phyloP scores from a whole-genome alignment of 2,329 filamentous ascomycete genomes.

The Harringtonia aguacate region DNA sequence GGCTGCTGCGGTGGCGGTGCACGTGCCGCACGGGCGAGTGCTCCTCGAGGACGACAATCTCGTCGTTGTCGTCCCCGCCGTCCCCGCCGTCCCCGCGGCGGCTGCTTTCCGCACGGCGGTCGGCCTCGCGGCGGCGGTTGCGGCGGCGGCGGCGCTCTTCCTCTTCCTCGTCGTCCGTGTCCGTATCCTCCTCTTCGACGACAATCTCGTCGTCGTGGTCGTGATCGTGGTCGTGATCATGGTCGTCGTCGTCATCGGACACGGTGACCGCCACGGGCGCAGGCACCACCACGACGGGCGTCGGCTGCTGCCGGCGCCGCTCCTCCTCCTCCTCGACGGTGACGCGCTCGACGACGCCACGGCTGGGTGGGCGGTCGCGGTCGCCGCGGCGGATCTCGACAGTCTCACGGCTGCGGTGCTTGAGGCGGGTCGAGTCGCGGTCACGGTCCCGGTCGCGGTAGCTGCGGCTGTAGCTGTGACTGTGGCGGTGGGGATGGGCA shows the following conservation, averaged over 20 bases:
- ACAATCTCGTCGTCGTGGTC: not conserved
- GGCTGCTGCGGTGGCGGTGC: slow-evolving; percentile 14
- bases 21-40: slow-evolving; percentile 15
- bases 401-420: not conserved
- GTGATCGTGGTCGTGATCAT: too few species aligned
- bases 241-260: not conserved
- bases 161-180: not conserved
- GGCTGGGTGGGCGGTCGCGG: not conserved
- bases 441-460: not conserved
- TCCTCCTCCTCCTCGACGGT: too few species aligned
- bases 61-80: slow-evolving; percentile 14
- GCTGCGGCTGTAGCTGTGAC: not conserved
- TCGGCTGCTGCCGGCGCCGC: too few species aligned
- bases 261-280: not conserved
- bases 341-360: too few species aligned
- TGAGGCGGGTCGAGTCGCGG: not conserved
- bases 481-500: not conserved
- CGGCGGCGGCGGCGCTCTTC: not conserved
- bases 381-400: not conserved
- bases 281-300: too few species aligned
- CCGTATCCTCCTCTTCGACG: slow-evolving; percentile 1
- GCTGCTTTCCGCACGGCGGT: too few species aligned
- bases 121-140: not conserved
- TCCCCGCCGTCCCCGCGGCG: slow-evolving; percentile 12
- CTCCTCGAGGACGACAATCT: slow-evolving; percentile 25